phyloP scores from a whole-genome alignment of 2,329 filamentous ascomycete species.

The Monilinia fructigena region DNA sequence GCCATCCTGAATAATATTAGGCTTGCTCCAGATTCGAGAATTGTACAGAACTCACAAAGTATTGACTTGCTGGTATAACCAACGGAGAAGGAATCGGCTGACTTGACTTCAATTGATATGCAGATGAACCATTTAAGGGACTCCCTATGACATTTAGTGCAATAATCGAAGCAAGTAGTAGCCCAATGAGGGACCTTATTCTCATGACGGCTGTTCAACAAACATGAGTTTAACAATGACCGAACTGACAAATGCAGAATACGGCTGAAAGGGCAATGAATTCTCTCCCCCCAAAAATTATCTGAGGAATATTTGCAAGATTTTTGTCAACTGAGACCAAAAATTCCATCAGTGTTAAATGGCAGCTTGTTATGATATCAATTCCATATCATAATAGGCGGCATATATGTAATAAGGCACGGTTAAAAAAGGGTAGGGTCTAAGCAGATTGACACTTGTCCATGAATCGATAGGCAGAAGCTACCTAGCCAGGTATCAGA shows the following conservation, averaged over 20 bases:
- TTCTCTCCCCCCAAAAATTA: too few relatives aligned
- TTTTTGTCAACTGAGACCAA: neutral
- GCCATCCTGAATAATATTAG: conserved; percentile 50
- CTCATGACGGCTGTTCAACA: conserved; percentile 18
- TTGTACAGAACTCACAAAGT: conserved; percentile 26
- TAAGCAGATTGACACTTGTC: neutral
- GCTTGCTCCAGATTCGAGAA: neutral
- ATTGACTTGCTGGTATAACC: conserved; percentile 30
- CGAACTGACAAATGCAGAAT: neutral
- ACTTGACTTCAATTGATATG: neutral
- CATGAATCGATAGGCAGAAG: neutral
- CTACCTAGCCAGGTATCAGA: neutral
- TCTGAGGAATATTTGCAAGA: neutral
- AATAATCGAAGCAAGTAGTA: conserved; percentile 10
- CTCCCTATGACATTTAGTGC: conserved; percentile 9
- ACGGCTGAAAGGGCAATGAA: neutral
- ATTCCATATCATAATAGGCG: neutral
- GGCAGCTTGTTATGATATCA: neutral
- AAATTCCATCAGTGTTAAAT: neutral
- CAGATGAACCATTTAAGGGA: neutral
- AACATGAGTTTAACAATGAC: conserved; percentile 18
- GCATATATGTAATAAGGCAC: neutral
- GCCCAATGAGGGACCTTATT: conserved; percentile 14
- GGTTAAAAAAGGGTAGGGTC: neutral
- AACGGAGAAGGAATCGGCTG: conserved; percentile 24